Evolutionary conservation across 2,329 filamentous ascomycete species (phyloP), one percentile per base, ranked within the genome.

Genomic region (Zymoseptoria brevis): DNA sequence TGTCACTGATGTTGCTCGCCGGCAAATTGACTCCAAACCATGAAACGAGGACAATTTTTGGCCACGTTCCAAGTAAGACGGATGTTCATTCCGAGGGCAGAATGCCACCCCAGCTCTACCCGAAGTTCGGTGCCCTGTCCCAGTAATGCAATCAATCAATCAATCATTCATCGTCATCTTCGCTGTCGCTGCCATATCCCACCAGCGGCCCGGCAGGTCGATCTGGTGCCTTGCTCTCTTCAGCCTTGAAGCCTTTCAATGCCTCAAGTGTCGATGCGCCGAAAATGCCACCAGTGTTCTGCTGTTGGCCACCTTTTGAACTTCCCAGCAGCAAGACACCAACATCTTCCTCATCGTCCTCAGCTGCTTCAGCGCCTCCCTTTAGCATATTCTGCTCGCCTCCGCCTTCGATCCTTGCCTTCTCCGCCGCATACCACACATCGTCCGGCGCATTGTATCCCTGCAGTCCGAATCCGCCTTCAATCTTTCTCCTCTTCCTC

Each of bases 361-460:
- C 68, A 53, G 71, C 67, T 19, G 75, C 75, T 53, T 76, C 72
- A 19, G 75, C 75, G 5, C 76, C 74, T 13, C 76, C 77, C 41
- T 84, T 77, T 76, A 88, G 79, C 62, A 83, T 66, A 58, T 76
- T 77, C 61, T 85, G 80, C 66, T 87, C 80, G 85, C 79, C 57
- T 69, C 88, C 85, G 26, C 86, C 73, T 64, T 87, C 86, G 59
- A 83, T 80, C 0, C 84, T 85, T 53, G 82, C 85, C 66, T 85
- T 83, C 41, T 92, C 90, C 53, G 89, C 82, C 0, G 91, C 89
- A 75, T 92, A 96, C 83, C 95, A 96, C 24, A 99, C 86, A 63
- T 94, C 88, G 71, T 99, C 94, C 0, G 93, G 92, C 1, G 92
- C 92, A 69, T 97, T 90, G 72, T 96, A 97, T 1, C 92, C 93